phyloP scores from a whole-genome alignment of 1,284 basidiomycete genomes.

The Malassezia japonica region DNA sequence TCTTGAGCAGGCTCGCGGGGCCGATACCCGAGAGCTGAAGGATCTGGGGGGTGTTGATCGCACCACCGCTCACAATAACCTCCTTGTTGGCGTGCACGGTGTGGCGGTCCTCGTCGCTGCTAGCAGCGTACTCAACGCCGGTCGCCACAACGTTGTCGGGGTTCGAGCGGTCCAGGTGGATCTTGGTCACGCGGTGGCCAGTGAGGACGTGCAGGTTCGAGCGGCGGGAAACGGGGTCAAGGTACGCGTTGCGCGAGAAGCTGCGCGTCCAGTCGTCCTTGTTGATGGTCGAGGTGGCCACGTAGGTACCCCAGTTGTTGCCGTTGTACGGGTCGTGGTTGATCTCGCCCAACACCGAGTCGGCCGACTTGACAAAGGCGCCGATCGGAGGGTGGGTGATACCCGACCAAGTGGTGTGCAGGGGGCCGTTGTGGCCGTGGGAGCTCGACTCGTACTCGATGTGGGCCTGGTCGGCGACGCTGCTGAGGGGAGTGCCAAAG shows the following conservation, averaged over 20 bases:
- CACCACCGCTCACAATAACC: slow-evolving; percentile 38
- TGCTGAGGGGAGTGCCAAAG: slow-evolving; percentile 17
- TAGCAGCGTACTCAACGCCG: slow-evolving; percentile 29
- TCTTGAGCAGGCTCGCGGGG: slow-evolving; percentile 48
- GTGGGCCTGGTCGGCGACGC: slow-evolving; percentile 13
- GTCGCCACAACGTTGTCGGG: slow-evolving; percentile 18
- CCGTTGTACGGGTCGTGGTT: slow-evolving; percentile 26
- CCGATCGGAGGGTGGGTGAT: slow-evolving; percentile 27
- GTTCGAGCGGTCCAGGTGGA: slow-evolving; percentile 21
- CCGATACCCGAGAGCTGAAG: slow-evolving; percentile 55
- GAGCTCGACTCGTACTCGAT: slow-evolving; percentile 21
- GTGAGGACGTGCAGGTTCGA: slow-evolving; percentile 37
- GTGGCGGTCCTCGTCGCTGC: slow-evolving; percentile 13
- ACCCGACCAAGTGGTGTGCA: slow-evolving; percentile 27
- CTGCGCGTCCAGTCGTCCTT: slow-evolving; percentile 25
- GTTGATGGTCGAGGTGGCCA: slow-evolving; percentile 30
- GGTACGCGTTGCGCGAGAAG: slow-evolving; percentile 33
- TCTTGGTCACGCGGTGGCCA: slow-evolving; percentile 28
- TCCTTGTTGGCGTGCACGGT: slow-evolving; percentile 35
- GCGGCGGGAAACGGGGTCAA: slow-evolving; percentile 27
- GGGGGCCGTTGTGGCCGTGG: slow-evolving; percentile 27
- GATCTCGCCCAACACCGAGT: slow-evolving; percentile 12
- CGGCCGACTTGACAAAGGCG: slow-evolving; percentile 25
- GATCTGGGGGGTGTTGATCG: slow-evolving; percentile 52
- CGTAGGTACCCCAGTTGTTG: slow-evolving; percentile 31